phyloP scores from a whole-genome alignment of 371 early-diverging fungal species.

The Smittium culicis region DNA sequence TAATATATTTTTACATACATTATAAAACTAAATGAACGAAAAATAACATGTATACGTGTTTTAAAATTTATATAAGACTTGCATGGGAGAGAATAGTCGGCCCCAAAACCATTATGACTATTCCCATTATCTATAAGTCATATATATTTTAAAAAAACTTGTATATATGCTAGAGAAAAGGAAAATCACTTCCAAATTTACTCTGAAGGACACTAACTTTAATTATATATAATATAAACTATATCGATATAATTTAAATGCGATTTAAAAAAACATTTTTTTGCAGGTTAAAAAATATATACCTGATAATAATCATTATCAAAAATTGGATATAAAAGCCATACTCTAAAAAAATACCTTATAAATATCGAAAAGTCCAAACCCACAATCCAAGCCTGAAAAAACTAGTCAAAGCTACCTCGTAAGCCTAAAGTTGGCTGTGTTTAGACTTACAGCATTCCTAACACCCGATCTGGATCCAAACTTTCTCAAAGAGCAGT shows the following conservation, averaged over 20 bases:
- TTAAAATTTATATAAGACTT: too few relatives aligned
- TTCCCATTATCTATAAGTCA: not conserved
- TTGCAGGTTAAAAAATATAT: not conserved
- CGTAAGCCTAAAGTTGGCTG: not conserved
- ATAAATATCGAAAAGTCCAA: not conserved
- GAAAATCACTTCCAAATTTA: not conserved
- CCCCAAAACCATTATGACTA: not conserved
- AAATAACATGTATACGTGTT: too few relatives aligned
- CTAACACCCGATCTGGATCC: not conserved
- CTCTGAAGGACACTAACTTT: not conserved
- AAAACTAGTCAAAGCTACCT: not conserved
- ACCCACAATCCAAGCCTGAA: not conserved
- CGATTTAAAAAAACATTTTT: not conserved
- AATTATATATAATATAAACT: not conserved
- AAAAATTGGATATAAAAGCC: not conserved
- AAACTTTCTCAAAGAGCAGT: conserved; percentile 1
- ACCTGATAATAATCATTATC: not conserved
- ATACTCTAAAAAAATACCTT: not conserved
- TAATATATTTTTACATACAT: too few relatives aligned
- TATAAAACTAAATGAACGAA: too few relatives aligned
- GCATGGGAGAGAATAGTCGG: conserved; percentile 4
- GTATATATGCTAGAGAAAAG: not conserved
- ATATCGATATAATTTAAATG: not conserved
- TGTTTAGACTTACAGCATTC: not conserved
- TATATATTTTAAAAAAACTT: not conserved